These are phyloP conservation scores for Apophysomyces trapeziformis DNA, from an alignment of 371 early-diverging fungal genomes.

Conservation along the genomic window DNA sequence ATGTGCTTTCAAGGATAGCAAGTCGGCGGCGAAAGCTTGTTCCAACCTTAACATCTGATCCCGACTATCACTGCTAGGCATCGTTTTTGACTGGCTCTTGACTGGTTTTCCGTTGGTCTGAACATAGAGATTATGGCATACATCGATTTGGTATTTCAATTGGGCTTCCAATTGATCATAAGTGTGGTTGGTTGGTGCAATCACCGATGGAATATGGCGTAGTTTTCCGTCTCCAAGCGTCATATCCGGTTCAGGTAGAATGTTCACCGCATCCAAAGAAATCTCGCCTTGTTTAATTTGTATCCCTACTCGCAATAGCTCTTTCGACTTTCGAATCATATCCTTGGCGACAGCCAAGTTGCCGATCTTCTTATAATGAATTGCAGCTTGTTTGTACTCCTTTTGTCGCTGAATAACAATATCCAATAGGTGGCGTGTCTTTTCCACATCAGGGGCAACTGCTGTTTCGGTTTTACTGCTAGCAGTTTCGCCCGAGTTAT, in stretches of 20 bases:
- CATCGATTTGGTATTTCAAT: constrained; percentile 62
- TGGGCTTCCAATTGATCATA: constrained; percentile 55
- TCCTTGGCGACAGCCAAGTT: constrained; percentile 58
- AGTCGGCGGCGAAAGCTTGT: constrained; percentile 61
- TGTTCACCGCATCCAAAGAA: constrained; percentile 21
- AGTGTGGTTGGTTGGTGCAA: constrained; percentile 22
- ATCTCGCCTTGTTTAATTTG: constrained; percentile 43
- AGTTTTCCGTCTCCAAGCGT: constrained; percentile 42
- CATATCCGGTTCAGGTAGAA: constrained; percentile 49
- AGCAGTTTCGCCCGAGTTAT: not conserved
- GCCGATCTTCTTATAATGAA: constrained; percentile 58
- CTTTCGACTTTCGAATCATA: constrained; percentile 57
- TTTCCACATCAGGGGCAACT: not conserved
- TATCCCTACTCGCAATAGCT: constrained; percentile 38
- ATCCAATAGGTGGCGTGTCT: constrained; percentile 22
- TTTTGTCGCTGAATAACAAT: constrained; percentile 48
- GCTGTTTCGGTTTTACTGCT: not conserved
- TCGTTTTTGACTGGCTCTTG: constrained; percentile 18
- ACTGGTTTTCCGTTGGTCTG: constrained; percentile 39
- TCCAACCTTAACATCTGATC: constrained; percentile 57
- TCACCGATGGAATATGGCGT: constrained; percentile 26
- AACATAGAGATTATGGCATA: constrained; percentile 64
- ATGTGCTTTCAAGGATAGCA: constrained; percentile 57
- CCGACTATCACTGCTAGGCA: constrained; percentile 14
- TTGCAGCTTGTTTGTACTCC: constrained; percentile 69